Conservation (phyloP, 495 filamentous ascomycete genomes). For the Sporormia fimetaria region DNA sequence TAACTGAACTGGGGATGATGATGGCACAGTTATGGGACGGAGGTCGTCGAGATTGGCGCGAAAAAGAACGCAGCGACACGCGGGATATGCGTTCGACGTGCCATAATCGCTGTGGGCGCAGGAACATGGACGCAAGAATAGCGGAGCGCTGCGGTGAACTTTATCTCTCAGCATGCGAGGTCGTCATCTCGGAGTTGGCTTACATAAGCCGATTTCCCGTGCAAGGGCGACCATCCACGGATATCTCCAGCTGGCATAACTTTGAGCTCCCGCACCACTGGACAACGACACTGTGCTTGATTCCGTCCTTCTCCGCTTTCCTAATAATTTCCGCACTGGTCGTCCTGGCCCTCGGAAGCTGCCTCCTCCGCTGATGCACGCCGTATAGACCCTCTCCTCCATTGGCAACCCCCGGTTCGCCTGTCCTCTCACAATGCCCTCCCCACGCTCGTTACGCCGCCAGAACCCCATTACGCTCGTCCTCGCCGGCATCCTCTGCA, state of each 20-base stretch:
- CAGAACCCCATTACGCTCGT: conserved; percentile 56
- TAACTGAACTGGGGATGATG: conserved; percentile 9
- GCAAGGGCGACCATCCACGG: no score
- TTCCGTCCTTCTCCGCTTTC: no score
- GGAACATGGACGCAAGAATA: conserved; percentile 15
- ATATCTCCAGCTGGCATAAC: no score
- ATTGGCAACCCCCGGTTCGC: conserved; percentile 20
- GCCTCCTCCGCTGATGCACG: conserved; percentile 18
- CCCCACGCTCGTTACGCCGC: conserved; percentile 45
- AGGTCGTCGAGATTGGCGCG: neutral
- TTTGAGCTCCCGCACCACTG: no score
- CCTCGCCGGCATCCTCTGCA: conserved; percentile 46
- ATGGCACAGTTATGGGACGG: conserved; percentile 8
- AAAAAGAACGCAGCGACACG: neutral
- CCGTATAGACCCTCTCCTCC: conserved; percentile 9
- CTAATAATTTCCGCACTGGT: no score
- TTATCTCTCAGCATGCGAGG: no score
- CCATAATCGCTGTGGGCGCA: conserved; percentile 10
- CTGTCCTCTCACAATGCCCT: conserved; percentile 19
- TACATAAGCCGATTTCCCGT: no score
- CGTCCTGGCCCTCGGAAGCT: no score
- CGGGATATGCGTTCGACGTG: conserved; percentile 1
- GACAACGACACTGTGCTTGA: no score
- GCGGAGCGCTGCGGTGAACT: no score
- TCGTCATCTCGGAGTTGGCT: no score